Evolutionary conservation across 1,139 yeast species (phyloP), one percentile per base, ranked within the genome.

Genomic region (Suhomyces chickasaworum): DNA sequence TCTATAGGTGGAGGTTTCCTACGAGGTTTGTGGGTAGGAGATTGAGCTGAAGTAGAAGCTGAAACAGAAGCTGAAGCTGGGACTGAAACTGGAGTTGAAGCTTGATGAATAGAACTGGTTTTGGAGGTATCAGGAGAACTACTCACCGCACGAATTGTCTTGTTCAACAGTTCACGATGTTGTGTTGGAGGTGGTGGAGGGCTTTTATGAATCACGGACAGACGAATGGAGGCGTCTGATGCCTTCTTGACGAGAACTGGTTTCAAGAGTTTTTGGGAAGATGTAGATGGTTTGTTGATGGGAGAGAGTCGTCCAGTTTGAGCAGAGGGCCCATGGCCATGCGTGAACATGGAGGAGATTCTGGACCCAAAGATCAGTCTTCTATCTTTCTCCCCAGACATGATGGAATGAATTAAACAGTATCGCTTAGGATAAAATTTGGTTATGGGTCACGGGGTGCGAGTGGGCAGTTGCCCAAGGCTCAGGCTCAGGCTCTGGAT

Each of bases 301-400:
- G 37, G 37, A 18, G 29, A 35, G 10, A 23, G 12, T 10, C 37
- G 29, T n/a, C 25, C 37, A 5, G 37, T 21, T 15, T 35, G 37
- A 15, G 20, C 37, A 1, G 38, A 6, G 12, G 44, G 49, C 12
- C 41, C 45, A 16, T 37, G 45, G 29, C 39, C 53, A 29, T 54
- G 59, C 46, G 53, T 58, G 55, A 65, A 65, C 22, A 65, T 64
- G 23, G 68, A 62, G 43, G 66, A 58, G 22, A 65, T 55, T 30
- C 69, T 58, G 5, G 63, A 51, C 37, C 69, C 68, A 45, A 64
- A 63, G 33, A 50, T 37, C 42, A 54, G 53, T 41, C 53, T 48
- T 44, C 54, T 53, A 42, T 55, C 58, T 29, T 46, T 46, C 15
- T 46, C 49, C 27, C 49, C 49, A 12, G 49, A 46, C 49, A 46